Evolutionary conservation across 1,284 basidiomycete genomes (phyloP).

Genomic region (Melampsora americana): DNA sequence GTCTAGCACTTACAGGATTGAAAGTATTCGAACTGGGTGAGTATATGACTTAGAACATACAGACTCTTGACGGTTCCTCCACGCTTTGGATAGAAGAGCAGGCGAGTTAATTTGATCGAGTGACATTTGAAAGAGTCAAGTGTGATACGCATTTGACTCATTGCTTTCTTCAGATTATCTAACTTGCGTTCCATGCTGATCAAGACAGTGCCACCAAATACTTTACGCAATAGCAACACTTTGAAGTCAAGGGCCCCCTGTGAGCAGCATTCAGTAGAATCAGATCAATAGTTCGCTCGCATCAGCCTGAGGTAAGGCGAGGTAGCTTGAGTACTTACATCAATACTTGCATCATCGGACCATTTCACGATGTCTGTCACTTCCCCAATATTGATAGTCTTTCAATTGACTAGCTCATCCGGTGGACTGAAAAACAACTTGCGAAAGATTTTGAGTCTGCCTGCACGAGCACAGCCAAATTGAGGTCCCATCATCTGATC

Average conservation of each 20-base stretch:
- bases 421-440: too few species aligned
- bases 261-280: too few species aligned
- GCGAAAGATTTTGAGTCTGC: too few species aligned
- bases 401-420: too few species aligned
- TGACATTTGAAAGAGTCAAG: not conserved
- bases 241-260: not conserved
- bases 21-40: not conserved
- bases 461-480: too few species aligned
- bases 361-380: too few species aligned
- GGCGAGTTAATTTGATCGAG: not conserved
- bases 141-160: not conserved
- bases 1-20: not conserved
- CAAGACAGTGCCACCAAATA: not conserved
- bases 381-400: too few species aligned
- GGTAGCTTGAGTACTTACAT: too few species aligned
- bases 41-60: slow-evolving; percentile 2
- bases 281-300: too few species aligned
- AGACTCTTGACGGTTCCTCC: not conserved
- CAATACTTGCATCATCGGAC: too few species aligned
- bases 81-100: not conserved
- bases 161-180: not conserved
- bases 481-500: too few species aligned
- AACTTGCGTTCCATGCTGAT: not conserved
- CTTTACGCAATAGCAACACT: not conserved
- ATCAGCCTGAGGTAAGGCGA: too few species aligned